Base-by-base conservation (phyloP, 805 yeast genomes). In the Candida lessepsii region DNA sequence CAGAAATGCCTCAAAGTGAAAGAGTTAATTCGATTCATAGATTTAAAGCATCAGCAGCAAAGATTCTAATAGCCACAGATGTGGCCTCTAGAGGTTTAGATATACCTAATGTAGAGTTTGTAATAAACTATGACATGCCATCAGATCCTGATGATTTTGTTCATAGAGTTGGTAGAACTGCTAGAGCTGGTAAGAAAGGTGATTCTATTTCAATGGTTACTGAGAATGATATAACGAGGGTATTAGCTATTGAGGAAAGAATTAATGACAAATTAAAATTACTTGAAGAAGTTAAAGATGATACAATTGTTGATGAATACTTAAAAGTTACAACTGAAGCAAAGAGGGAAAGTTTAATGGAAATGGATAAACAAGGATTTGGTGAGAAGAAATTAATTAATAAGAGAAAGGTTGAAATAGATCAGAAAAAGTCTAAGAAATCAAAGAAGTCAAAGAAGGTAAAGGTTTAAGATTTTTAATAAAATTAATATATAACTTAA, bases 121-220 rank as follows among this genome's bases (percentile, higher is more conserved):
- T 93, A 18, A 66, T 93, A 18, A 93, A 93, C 58, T 93, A 78
- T 56, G 98, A 93, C 56, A 78, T 93, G 17, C 99, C 99, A 4
- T 89, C 93, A 0, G 97, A 93, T 56, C 86, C 98, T 3, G 96
- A 93, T 56, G 96, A 93, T 48, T 93, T 87, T 54, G 89, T 93
- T 39, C 99, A 93, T 65, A 74, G 99, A 61, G 96, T 91, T 9
- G 99, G 99, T 69, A 86, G 99, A 78, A 91, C 99, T 9, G 99
- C 98, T 8, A 85, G 99, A 76, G 98, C 98, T 2, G 98, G 98
- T 2, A 75, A 95, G 52, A 65, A 69, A 37, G 99, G 99, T 65
- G 87, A 80, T 47, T 76, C 95, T 5, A 69, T 93, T 1, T 78
- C 93, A 10, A 73, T 93, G 43, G 84, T 93, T 3, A 79, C 95